phyloP scores from a whole-genome alignment of 2,329 filamentous ascomycete species.

The Botryotinia convoluta region DNA sequence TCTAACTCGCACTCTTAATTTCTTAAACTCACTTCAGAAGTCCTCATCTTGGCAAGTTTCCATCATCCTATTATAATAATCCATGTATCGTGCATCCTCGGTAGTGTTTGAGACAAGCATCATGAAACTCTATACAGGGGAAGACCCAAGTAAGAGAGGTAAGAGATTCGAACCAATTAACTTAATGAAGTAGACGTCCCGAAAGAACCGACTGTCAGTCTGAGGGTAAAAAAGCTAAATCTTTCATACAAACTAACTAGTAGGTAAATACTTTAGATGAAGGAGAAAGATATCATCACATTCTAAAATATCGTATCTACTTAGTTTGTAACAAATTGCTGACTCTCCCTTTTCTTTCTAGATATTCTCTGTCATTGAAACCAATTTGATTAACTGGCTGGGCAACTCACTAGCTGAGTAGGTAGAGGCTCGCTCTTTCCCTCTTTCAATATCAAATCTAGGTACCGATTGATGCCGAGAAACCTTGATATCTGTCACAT shows the following conservation, averaged over 20 bases:
- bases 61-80: background rate
- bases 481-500: slow-evolving; percentile 15
- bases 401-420: background rate
- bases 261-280: background rate
- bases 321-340: slow-evolving; percentile 4
- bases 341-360: background rate
- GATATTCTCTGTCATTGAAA: background rate
- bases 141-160: slow-evolving; percentile 4
- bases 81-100: slow-evolving; percentile 5
- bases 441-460: background rate
- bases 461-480: background rate
- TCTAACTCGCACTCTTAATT: background rate
- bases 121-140: slow-evolving; percentile 16
- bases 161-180: slow-evolving; percentile 10
- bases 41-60: slow-evolving; percentile 2
- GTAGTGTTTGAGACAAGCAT: slow-evolving; percentile 20
- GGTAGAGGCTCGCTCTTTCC: background rate
- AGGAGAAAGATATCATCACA: background rate
- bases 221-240: background rate
- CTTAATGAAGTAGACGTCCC: slow-evolving; percentile 9
- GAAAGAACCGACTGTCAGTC: slow-evolving; percentile 1
- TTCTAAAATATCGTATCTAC: background rate
- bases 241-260: background rate
- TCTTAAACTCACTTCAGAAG: slow-evolving; percentile 9
- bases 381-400: background rate